Percentiles rank a stretch among this genome's conserved stretches.
These are phyloP conservation scores for Neonectria punicea DNA, from an alignment of 2,329 filamentous ascomycete species.

Conservation along the genomic window DNA sequence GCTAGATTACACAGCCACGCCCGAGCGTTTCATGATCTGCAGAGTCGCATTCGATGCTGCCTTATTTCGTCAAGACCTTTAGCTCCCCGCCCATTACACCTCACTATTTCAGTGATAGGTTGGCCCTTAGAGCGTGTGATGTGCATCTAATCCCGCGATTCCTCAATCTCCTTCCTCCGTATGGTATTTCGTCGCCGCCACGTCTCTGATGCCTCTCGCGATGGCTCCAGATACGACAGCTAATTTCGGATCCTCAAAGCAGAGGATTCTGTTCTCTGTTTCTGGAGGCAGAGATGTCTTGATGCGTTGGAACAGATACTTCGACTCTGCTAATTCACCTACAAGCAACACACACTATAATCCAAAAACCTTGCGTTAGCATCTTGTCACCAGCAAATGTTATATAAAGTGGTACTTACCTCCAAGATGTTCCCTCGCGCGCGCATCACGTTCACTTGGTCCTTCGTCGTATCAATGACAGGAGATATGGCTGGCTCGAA, in stretches of 20 bases:
- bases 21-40: background rate
- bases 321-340: background rate
- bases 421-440: conserved; percentile 81
- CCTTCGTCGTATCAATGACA: conserved; percentile 92
- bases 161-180: too few species aligned
- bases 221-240: background rate
- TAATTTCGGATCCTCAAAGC: background rate
- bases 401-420: too few species aligned
- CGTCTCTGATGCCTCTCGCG: background rate
- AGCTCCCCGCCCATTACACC: too few species aligned
- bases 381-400: too few species aligned
- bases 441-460: conserved; percentile 93
- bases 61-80: too few species aligned
- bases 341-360: background rate
- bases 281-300: background rate
- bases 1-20: background rate
- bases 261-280: background rate
- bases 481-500: conserved; percentile 98
- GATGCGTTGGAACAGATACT: background rate
- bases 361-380: background rate
- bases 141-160: too few species aligned
- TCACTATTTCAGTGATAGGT: too few species aligned
- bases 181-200: too few species aligned
- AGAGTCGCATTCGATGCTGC: background rate
- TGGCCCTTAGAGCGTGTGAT: too few species aligned